These are phyloP conservation scores for Rosa persica DNA, from an alignment of 306 rosid genomes.

Conservation along the genomic window DNA sequence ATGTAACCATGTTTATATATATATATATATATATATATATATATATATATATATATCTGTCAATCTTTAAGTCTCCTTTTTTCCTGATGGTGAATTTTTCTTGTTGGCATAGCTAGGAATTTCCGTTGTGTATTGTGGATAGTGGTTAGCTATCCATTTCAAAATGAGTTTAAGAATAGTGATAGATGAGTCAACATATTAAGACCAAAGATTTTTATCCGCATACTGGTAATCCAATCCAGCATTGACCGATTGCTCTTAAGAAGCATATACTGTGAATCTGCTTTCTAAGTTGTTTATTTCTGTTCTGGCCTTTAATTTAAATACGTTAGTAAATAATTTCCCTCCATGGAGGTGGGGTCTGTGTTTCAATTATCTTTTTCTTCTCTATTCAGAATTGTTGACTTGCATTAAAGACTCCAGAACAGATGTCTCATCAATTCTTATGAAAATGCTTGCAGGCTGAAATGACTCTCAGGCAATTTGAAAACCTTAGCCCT, in stretches of 20 bases:
- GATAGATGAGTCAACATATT: not conserved
- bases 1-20: not conserved
- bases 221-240: not conserved
- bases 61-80: no score
- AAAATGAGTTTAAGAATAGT: no score
- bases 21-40: no score
- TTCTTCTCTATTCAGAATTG: not conserved
- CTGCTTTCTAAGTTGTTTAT: not conserved
- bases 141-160: not conserved
- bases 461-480: conserved; percentile 93
- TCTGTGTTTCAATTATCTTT: not conserved
- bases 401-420: not conserved
- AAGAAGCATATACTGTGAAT: not conserved
- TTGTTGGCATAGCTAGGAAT: not conserved
- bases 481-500: conserved; percentile 81
- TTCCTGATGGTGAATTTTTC: not conserved
- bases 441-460: conserved; percentile 45
- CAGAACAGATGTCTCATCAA: conserved; percentile 31
- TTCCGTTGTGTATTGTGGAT: not conserved
- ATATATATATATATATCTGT: no score
- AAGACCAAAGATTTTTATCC: not conserved
- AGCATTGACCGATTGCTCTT: not conserved
- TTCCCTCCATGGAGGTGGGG: not conserved
- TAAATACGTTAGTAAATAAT: not conserved
- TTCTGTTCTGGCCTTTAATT: not conserved